These are phyloP conservation scores for Clonostachys sp. DNA, from an alignment of 2,329 filamentous ascomycete species.

Conservation along the genomic window DNA sequence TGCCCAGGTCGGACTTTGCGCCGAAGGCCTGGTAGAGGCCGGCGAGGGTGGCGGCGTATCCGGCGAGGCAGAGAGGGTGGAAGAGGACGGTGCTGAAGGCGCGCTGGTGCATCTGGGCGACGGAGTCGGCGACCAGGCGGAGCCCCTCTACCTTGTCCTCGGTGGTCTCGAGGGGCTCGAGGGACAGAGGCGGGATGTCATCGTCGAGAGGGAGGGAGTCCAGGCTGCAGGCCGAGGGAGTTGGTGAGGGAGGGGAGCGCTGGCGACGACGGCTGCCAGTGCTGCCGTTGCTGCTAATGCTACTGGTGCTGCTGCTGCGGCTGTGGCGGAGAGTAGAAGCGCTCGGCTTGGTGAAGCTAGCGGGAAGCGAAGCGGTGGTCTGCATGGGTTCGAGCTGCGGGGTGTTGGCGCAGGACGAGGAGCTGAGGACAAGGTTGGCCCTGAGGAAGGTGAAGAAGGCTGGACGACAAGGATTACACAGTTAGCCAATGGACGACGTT, in stretches of 20 bases:
- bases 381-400: constrained; percentile 41
- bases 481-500: background rate
- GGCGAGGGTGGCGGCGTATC: constrained; percentile 37
- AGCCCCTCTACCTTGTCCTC: constrained; percentile 64
- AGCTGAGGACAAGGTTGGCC: constrained; percentile 69
- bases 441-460: constrained; percentile 81
- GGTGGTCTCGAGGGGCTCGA: constrained; percentile 48
- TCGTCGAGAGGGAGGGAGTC: constrained; percentile 30
- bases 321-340: constrained; percentile 35
- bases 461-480: constrained; percentile 25
- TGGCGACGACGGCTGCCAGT: constrained; percentile 38
- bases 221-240: constrained; percentile 29
- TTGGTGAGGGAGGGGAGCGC: constrained; percentile 50
- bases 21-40: constrained; percentile 34
- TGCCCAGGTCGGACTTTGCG: constrained; percentile 42
- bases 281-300: constrained; percentile 9
- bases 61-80: constrained; percentile 51
- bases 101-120: constrained; percentile 75
- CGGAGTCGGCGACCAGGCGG: constrained; percentile 71
- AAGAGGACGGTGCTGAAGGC: constrained; percentile 60
- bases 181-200: constrained; percentile 57
- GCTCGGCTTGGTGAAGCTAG: constrained; percentile 38
- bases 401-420: constrained; percentile 59
- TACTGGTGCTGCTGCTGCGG: constrained; percentile 26
- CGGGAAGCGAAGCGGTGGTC: constrained; percentile 21